These are phyloP conservation scores for Teratosphaeria epicoccoides DNA, from an alignment of 2,329 filamentous ascomycete species.

Conservation along the genomic window DNA sequence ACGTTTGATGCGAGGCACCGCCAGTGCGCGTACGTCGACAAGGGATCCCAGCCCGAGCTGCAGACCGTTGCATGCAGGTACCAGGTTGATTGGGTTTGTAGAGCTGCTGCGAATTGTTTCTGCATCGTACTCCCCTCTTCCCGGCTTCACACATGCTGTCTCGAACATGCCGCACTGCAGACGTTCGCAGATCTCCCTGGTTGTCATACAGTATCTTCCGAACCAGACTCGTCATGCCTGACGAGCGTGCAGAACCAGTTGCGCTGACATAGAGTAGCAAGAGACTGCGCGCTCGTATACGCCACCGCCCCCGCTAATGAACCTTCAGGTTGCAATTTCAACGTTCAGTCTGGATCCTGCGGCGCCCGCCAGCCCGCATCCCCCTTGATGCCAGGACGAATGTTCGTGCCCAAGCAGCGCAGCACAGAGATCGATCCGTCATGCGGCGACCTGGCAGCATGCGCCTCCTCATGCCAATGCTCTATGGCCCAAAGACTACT, in stretches of 20 bases:
- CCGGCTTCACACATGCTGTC: neutral
- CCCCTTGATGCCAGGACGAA: neutral
- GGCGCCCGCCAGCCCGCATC: neutral
- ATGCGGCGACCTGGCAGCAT: neutral
- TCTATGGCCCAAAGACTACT: neutral
- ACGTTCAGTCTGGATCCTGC: neutral
- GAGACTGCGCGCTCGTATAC: neutral
- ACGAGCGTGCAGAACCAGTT: neutral
- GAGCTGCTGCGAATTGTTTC: neutral
- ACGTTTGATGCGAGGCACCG: neutral
- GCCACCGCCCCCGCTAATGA: neutral
- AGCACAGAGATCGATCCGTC: neutral
- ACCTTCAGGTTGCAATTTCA: neutral
- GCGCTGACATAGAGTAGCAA: neutral
- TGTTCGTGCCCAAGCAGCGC: neutral
- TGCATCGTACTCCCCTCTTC: neutral
- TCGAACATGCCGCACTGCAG: neutral
- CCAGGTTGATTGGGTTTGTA: slow-evolving; percentile 1
- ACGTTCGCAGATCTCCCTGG: neutral
- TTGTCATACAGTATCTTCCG: neutral
- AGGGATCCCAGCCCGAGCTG: neutral
- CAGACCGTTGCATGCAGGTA: neutral
- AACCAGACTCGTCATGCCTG: neutral
- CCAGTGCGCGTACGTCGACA: neutral
- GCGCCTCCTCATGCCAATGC: neutral